Percentiles rank a stretch among this genome's conserved stretches.
phyloP scores from a whole-genome alignment of 441 rosid species.

The Biscutella laevigata region DNA sequence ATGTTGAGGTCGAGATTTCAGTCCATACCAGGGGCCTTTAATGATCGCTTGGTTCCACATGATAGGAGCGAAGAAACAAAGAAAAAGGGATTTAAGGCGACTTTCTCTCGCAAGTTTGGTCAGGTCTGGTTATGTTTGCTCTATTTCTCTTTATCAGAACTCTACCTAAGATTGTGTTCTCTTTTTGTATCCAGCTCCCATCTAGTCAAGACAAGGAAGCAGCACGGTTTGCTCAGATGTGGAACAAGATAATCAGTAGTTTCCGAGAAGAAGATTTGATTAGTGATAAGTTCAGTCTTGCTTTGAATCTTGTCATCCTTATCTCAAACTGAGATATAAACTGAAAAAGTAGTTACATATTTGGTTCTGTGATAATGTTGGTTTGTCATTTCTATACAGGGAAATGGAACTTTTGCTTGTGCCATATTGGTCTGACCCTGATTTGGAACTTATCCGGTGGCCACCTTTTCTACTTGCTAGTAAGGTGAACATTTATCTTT shows the following conservation, averaged over 20 bases:
- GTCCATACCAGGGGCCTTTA: conserved; percentile 83
- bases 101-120: conserved; percentile 50
- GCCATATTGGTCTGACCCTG: conserved; percentile 99
- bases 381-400: conserved; percentile 45
- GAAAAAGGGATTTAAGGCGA: conserved; percentile 68
- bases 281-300: conserved; percentile 47
- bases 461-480: conserved; percentile 99
- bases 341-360: background rate
- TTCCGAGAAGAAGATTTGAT: conserved; percentile 97
- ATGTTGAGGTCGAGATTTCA: conserved; percentile 97
- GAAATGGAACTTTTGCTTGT: conserved; percentile 96
- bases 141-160: background rate
- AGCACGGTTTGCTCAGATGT: conserved; percentile 95
- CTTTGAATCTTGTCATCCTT: background rate
- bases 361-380: conserved; percentile 10
- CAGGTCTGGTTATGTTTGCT: background rate
- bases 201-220: conserved; percentile 70
- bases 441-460: conserved; percentile 84
- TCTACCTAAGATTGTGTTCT: conserved; percentile 1
- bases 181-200: conserved; percentile 36
- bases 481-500: conserved; percentile 45
- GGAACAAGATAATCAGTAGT: conserved; percentile 94
- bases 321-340: conserved; percentile 1
- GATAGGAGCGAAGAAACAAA: conserved; percentile 53
- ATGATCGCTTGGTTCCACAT: conserved; percentile 69